Percentiles rank a stretch among this genome's conserved stretches.
These are phyloP conservation scores for Tylopilus felleus DNA, from an alignment of 768 basidiomycete species.

Conservation along the genomic window DNA sequence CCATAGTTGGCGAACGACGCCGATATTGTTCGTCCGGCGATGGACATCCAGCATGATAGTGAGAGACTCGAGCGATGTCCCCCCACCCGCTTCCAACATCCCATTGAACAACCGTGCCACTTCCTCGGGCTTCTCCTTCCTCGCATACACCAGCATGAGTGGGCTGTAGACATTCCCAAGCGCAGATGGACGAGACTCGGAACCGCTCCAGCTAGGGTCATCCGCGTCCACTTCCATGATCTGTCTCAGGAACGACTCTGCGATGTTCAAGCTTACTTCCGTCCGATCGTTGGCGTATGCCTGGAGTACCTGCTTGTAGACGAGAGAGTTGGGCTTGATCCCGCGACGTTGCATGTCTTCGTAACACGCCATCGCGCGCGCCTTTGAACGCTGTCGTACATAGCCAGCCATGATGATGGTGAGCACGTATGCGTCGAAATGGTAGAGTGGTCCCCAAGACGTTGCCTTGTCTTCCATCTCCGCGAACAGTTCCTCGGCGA, in stretches of 20 bases:
- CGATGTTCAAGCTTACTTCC: conserved; percentile 51
- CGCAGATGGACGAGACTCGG: conserved; percentile 39
- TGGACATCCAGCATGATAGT: conserved; percentile 71
- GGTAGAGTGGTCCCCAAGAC: conserved; percentile 36
- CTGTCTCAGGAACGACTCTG: conserved; percentile 60
- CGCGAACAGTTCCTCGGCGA: conserved; percentile 62
- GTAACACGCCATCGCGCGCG: conserved; percentile 60
- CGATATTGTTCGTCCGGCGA: conserved; percentile 52
- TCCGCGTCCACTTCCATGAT: conserved; percentile 39
- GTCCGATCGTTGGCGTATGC: conserved; percentile 53
- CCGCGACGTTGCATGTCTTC: conserved; percentile 67
- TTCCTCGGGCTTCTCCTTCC: conserved; percentile 42
- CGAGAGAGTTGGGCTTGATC: conserved; percentile 64
- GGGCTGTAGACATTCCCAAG: conserved; percentile 60
- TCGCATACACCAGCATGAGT: conserved; percentile 52
- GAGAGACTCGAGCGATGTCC: conserved; percentile 57
- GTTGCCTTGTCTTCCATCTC: conserved; percentile 56
- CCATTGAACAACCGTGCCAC: conserved; percentile 57
- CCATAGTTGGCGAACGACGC: conserved; percentile 64
- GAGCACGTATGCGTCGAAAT: conserved; percentile 56
- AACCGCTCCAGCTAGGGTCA: conserved; percentile 38
- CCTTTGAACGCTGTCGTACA: conserved; percentile 50
- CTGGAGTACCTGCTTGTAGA: conserved; percentile 63
- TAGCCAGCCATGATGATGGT: conserved; percentile 77
- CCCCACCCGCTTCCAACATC: conserved; percentile 50